phyloP scores from a whole-genome alignment of 2,329 filamentous ascomycete species.

The Epichloe aotearoae region DNA sequence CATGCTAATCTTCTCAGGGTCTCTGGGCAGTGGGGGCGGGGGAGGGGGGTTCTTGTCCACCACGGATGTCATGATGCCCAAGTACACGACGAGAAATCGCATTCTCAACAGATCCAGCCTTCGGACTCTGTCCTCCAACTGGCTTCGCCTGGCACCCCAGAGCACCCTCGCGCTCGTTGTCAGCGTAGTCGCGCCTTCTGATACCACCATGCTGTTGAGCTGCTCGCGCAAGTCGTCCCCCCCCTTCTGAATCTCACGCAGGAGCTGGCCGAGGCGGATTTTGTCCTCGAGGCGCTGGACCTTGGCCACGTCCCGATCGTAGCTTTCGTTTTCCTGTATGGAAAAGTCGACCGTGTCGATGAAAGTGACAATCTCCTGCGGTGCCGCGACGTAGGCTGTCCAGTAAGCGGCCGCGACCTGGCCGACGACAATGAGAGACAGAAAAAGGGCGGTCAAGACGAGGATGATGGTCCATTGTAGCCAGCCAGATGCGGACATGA shows the following conservation, averaged over 20 bases:
- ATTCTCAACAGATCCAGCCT: constrained; percentile 48
- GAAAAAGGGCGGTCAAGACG: constrained; percentile 42
- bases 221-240: constrained; percentile 51
- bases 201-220: constrained; percentile 38
- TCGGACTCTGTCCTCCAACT: constrained; percentile 43
- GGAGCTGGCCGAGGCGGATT: constrained; percentile 41
- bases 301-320: constrained; percentile 45
- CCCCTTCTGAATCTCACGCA: constrained; percentile 49
- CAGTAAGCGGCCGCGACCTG: constrained; percentile 40
- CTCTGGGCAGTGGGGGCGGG: constrained; percentile 17
- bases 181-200: constrained; percentile 29
- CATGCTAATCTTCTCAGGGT: constrained; percentile 21
- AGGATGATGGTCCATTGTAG: constrained; percentile 46
- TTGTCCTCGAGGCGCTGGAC: constrained; percentile 49
- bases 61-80: constrained; percentile 39
- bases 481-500: constrained; percentile 37
- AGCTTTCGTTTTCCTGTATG: constrained; percentile 49
- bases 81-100: constrained; percentile 51
- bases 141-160: constrained; percentile 42
- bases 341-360: constrained; percentile 49
- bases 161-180: constrained; percentile 37
- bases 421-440: constrained; percentile 40
- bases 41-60: constrained; percentile 22
- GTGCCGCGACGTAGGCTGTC: constrained; percentile 43
- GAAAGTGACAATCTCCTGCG: constrained; percentile 43